Conservation (phyloP, 2,329 filamentous ascomycete species). For the Cryphonectria nitschkei region DNA sequence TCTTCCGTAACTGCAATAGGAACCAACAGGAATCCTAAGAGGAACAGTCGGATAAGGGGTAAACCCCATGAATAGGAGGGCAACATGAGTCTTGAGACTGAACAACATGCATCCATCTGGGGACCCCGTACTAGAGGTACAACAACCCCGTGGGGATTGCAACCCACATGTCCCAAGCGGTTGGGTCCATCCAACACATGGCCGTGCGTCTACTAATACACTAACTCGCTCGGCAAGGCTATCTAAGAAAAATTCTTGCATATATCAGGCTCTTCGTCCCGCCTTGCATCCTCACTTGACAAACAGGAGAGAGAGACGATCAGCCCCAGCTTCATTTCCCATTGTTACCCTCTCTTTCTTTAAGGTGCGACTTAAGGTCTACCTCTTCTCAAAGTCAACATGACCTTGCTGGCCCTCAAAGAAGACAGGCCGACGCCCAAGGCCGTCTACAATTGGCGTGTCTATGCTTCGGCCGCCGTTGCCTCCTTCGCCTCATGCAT, state of each 20-base stretch:
- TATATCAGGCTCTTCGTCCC: constrained; percentile 23
- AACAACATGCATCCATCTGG: constrained; percentile 14
- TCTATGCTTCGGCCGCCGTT: constrained; percentile 57
- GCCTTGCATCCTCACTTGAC: background rate
- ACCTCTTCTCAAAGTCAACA: constrained; percentile 29
- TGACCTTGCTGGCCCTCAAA: constrained; percentile 51
- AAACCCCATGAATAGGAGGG: constrained; percentile 11
- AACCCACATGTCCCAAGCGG: constrained; percentile 13
- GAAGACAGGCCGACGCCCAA: constrained; percentile 62
- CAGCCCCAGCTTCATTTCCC: background rate
- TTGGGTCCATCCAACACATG: constrained; percentile 8
- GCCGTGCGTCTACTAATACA: background rate
- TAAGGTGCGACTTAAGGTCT: constrained; percentile 1
- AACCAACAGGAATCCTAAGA: background rate
- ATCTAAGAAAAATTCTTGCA: constrained; percentile 14
- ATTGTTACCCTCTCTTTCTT: constrained; percentile 4
- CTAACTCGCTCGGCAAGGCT: background rate
- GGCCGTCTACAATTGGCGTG: constrained; percentile 64
- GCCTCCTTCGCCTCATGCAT: constrained; percentile 61
- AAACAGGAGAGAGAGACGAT: too few species aligned
- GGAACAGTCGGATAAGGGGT: constrained; percentile 21
- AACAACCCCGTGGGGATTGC: constrained; percentile 12
- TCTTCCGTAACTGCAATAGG: constrained; percentile 18
- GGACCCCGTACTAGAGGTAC: constrained; percentile 22
- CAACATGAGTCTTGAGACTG: background rate